A percentile compares a stretch with the other conserved stretches of the same genome.
These are phyloP conservation scores for Protomyces arabidopsidicola DNA, from an alignment of 1,139 yeast genomes.

Conservation along the genomic window DNA sequence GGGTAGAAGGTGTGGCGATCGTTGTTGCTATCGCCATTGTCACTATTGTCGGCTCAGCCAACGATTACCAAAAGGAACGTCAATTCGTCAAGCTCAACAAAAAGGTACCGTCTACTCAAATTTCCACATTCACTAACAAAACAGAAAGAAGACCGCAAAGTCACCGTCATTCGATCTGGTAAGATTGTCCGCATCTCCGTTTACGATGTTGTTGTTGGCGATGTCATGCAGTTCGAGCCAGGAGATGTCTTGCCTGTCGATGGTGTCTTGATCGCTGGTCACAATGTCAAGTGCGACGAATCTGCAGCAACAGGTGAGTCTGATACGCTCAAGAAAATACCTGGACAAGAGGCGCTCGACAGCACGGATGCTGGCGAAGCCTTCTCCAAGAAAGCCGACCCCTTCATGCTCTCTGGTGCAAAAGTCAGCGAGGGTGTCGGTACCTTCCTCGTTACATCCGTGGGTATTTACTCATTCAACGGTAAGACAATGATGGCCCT, in stretches of 20 bases:
- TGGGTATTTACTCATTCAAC: constrained; percentile 80
- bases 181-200: constrained; percentile 65
- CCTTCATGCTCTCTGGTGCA: constrained; percentile 87
- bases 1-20: constrained; percentile 95
- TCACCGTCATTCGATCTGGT: constrained; percentile 72
- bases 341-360: constrained; percentile 51
- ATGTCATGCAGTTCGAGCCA: constrained; percentile 72
- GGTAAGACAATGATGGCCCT: constrained; percentile 87
- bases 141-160: constrained; percentile 77
- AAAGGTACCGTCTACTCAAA: constrained; percentile 33
- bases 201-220: constrained; percentile 79
- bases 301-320: constrained; percentile 93
- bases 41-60: constrained; percentile 85
- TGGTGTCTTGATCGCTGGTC: constrained; percentile 66
- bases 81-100: constrained; percentile 81
- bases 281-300: constrained; percentile 80
- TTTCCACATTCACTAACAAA: constrained; percentile 37
- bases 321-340: constrained; percentile 63
- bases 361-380: constrained; percentile 36
- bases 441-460: constrained; percentile 78
- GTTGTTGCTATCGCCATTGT: constrained; percentile 86
- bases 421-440: constrained; percentile 83
- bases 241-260: constrained; percentile 95
- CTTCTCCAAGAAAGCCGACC: constrained; percentile 51
- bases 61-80: constrained; percentile 92